These are phyloP conservation scores for Penstemon davidsonii DNA, from an alignment of 257 asterid species.

Conservation along the genomic window DNA sequence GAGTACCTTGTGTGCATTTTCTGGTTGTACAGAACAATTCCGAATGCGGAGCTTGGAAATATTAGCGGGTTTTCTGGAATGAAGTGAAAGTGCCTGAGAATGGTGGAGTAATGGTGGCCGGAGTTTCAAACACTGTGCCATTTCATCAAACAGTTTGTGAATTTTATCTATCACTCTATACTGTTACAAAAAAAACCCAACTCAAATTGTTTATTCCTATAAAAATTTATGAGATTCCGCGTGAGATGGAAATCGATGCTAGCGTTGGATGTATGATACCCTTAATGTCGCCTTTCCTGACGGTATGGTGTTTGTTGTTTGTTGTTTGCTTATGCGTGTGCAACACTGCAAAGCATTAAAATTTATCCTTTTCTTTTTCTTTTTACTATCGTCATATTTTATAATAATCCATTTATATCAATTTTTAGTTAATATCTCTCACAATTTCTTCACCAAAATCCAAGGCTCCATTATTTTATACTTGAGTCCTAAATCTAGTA, in stretches of 20 bases:
- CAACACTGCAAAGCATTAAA: too few species aligned
- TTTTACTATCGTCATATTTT: too few species aligned
- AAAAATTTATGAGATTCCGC: not conserved
- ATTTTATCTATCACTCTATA: not conserved
- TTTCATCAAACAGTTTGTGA: constrained; percentile 38
- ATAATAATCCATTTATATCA: too few species aligned
- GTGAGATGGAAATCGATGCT: constrained; percentile 4
- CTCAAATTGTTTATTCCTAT: not conserved
- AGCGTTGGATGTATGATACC: not conserved
- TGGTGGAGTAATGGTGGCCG: constrained; percentile 28
- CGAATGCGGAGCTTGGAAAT: constrained; percentile 36
- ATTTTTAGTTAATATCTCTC: too few species aligned
- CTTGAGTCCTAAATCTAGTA: too few species aligned
- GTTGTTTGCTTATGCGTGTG: not conserved
- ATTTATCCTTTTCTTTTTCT: too few species aligned
- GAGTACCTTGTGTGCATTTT: constrained; percentile 40
- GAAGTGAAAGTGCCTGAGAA: constrained; percentile 27
- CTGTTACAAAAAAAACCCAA: not conserved
- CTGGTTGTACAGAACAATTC: constrained; percentile 36
- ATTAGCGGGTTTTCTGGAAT: constrained; percentile 25
- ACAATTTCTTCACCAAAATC: too few species aligned
- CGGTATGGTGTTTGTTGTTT: not conserved
- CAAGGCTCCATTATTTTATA: too few species aligned
- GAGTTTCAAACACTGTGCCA: constrained; percentile 42
- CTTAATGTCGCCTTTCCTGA: too few species aligned